Base-by-base conservation (phyloP, 768 basidiomycete genomes). In the Pulveroboletus sp. region DNA sequence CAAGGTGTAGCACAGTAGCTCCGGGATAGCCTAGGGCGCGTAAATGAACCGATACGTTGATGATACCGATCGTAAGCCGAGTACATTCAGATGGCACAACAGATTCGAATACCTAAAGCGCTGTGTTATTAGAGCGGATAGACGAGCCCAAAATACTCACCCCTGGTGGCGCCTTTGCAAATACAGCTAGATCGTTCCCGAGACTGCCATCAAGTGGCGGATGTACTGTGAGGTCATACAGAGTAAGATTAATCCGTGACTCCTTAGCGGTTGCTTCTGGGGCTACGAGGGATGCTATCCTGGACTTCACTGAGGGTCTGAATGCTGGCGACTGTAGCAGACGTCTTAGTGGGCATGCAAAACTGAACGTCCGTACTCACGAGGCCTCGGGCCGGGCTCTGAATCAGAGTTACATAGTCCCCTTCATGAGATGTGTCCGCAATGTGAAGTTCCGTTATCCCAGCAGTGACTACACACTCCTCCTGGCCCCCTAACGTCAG, bases 1-100 rank as follows among this genome's bases (percentile, higher is more conserved):
- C 84, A 8, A 90, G 57, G 53, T 89, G 75, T 1, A 85, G 45
- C 6, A 89, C 77, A n/a, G 88, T 54, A 3, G 82, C 79, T 15
- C 92, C 89, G 2, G 77, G 72, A 57, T 85, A 71, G 0, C 63
- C 76, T 1, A 79, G 78, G 1, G 85, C 78, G 18, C 80, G 71
- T 1, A 79, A 51, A 43, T 83, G 81, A 10, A 89, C 58, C 0
- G 89, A 87, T 9, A 82, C 78, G 58, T 93, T 86, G 15, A 71
- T 51, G 18, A 93, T 59, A 54, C 76, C 79, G 31, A 94, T 52
- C n/a, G 76, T 71, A 24, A 97, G 68, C 10, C 74, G 72, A 6
- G 93, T 97, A 38, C 86, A 71, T 64, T 98, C 96, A 48, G 78
- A 92, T 1, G 96, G 96, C 14, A 93, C 81, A 11, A 96, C 93